Base-by-base conservation (phyloP, 768 basidiomycete genomes). In the Boletus huronensis region DNA sequence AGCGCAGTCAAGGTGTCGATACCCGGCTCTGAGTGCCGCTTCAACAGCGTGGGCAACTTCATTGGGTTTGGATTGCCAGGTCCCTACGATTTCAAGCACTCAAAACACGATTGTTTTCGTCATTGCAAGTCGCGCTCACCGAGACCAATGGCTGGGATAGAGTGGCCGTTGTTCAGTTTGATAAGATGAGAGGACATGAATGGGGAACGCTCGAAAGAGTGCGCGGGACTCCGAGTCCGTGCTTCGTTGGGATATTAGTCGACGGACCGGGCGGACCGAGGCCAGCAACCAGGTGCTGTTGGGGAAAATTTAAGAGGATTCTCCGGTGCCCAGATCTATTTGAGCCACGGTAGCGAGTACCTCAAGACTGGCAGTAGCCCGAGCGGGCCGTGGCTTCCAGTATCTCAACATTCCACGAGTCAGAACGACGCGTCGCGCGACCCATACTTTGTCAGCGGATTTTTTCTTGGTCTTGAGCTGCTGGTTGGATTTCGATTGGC, bases 51-150 rank as follows among this genome's bases (percentile, higher is more conserved):
- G 59, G 13, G 74, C 72, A 32, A 90, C 90, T 58, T 91, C 84
- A 46, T 87, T 85, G 3, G 86, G 76, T 59, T 82, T 80, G 40
- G 86, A 84, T 70, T 89, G 85, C 89, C 89, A 93, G 16, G 92
- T 93, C 16, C 90, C 90, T 86, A 58, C 26, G 16, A 47, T 43
- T 39, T 31, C 43, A 16, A 1, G 29, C 17, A 31, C 25, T 48
- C 17, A 41, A 11, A n/a, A 29, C n/a, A 17, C 5, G 17, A 23
- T 36, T 3, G 17, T 13, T 21, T 10, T 46, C 14, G 6, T 17
- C 71, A 62, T 31, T 58, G 54, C 17, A 68, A 70, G 51, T 71
- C 63, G 36, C 56, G 59, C 71, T 65, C 59, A 78, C 87, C 87
- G 31, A 87, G 77, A 17, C 82, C 83, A 42, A 85, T 65, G 19